Base-by-base conservation (phyloP, 1,139 yeast species). In the Candida sp. region DNA sequence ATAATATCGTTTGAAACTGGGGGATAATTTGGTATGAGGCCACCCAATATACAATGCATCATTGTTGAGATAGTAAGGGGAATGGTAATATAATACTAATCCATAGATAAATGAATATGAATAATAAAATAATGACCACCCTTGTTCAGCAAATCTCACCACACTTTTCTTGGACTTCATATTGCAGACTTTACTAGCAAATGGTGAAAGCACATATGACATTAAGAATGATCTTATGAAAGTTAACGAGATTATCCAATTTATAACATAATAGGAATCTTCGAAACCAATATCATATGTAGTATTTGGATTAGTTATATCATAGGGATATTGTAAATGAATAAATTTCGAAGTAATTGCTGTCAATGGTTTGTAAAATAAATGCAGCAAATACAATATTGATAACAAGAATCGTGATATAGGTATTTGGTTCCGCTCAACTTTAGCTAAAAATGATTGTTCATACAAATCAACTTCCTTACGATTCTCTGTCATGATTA, bases 141-240 rank as follows among this genome's bases (percentile, higher is more conserved):
- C 82, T 67, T 89, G 97, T 64, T 90, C 97, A 43, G 89, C 85
- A 57, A 87, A 89, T 49, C 97, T 74, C 42, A 77, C 77, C 38
- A 72, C 68, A 2, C 83, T 78, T 55, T 79, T 82, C 12, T 58
- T 60, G 2, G 77, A 68, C 36, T 63, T 63, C 45, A 87, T 81
- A 15, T 77, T 69, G 44, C 71, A 65, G 36, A 57, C 49, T n/a
- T 57, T 45, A 12, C 57, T 50, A 2, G 89, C 90, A 46, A 82
- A 56, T 15, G 91, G 91, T 41, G 68, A 71, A 45, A 85, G 75
- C 8, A 78, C 52, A 55, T 70, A 78, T 44, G 77, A 74, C 82
- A 87, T 84, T 37, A 80, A 56, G 25, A 75, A 62, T 3, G 87
- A 76, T 49, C 96, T 70, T 37, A 83, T 58, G 48, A 86, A 76